Conservation (phyloP, 2,329 filamentous ascomycete genomes). For the Didymella exigua region DNA sequence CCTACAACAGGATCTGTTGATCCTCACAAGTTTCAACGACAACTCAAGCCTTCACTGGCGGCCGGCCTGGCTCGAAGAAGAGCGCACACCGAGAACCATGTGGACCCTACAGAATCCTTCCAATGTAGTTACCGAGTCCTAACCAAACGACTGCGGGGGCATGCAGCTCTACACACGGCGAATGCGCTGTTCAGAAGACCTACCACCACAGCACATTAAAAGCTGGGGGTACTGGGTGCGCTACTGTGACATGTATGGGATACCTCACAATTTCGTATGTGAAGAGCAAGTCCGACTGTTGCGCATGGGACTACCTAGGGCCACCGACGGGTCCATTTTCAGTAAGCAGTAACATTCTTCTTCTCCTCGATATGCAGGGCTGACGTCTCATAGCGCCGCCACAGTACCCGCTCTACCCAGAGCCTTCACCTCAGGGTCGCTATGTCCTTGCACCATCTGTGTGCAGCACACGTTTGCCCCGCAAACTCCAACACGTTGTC, state of each 20-base stretch:
- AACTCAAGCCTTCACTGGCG: conserved; percentile 38
- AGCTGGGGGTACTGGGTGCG: conserved; percentile 29
- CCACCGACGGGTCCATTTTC: conserved; percentile 6
- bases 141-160: conserved; percentile 9
- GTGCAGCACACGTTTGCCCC: conserved; percentile 24
- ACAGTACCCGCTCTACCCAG: conserved; percentile 31
- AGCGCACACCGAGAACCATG: not conserved
- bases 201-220: conserved; percentile 27
- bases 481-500: conserved; percentile 20
- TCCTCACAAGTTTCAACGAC: conserved; percentile 35
- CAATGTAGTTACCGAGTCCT: conserved; percentile 33
- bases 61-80: conserved; percentile 34
- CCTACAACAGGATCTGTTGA: conserved; percentile 35
- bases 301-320: conserved; percentile 20
- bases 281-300: conserved; percentile 29
- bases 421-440: conserved; percentile 24
- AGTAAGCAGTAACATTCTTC: conserved; percentile 12
- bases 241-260: conserved; percentile 29
- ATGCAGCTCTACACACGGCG: conserved; percentile 29
- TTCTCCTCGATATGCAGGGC: not conserved
- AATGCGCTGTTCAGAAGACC: conserved; percentile 24
- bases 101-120: conserved; percentile 43
- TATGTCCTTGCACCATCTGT: conserved; percentile 24
- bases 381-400: conserved; percentile 22
- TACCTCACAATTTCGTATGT: conserved; percentile 33